These are phyloP conservation scores for Leptoxyphium fumago DNA, from an alignment of 2,329 filamentous ascomycete species.

Conservation along the genomic window DNA sequence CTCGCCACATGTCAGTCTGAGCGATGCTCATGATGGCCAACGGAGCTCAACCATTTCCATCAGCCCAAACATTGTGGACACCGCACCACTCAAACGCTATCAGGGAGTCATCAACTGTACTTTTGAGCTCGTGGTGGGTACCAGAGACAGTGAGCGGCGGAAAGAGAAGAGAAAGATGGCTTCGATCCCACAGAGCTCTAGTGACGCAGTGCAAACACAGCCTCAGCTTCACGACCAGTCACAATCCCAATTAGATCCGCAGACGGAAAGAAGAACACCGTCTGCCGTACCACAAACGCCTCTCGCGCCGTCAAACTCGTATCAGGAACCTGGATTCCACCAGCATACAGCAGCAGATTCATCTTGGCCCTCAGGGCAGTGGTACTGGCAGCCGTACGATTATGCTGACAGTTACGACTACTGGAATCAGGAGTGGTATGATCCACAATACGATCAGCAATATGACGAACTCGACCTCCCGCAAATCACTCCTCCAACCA, in stretches of 20 bases:
- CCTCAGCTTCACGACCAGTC: slow-evolving; percentile 15
- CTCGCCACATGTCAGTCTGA: background rate
- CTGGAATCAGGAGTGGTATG: slow-evolving; percentile 8
- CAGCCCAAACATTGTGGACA: slow-evolving; percentile 61
- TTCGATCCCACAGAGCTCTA: slow-evolving; percentile 1
- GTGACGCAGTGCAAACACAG: background rate
- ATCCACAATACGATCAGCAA: slow-evolving; percentile 5
- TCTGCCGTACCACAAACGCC: background rate
- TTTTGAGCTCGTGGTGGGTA: slow-evolving; percentile 80
- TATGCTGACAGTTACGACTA: slow-evolving; percentile 19
- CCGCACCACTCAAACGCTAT: slow-evolving; percentile 68
- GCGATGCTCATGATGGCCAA: slow-evolving; percentile 1
- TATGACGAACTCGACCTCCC: slow-evolving; percentile 5
- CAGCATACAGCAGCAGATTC: slow-evolving; percentile 1
- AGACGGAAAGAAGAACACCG: slow-evolving; percentile 2
- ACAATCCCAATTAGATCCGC: slow-evolving; percentile 2
- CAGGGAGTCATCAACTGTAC: slow-evolving; percentile 81
- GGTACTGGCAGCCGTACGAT: slow-evolving; percentile 6
- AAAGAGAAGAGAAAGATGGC: slow-evolving; percentile 32
- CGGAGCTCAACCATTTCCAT: slow-evolving; percentile 6
- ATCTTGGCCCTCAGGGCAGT: slow-evolving; percentile 1
- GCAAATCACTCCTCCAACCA: slow-evolving; percentile 35
- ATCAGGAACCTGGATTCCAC: background rate
- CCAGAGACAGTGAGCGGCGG: slow-evolving; percentile 53
- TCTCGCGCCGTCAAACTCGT: background rate